These are phyloP conservation scores for Cryptococcus sp. DNA, from an alignment of 1,284 basidiomycete genomes.

Conservation along the genomic window DNA sequence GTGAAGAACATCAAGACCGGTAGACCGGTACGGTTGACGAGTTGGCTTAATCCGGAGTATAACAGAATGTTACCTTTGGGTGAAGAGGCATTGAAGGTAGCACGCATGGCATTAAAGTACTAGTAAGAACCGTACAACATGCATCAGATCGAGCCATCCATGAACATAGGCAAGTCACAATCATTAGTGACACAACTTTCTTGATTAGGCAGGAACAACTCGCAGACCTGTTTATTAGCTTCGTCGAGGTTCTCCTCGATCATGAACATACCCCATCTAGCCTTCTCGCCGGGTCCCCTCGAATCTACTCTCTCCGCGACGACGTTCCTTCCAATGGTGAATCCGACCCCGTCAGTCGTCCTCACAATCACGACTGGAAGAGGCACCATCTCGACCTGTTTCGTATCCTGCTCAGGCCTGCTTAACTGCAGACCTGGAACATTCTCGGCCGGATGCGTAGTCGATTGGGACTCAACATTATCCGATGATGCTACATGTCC, in stretches of 20 bases:
- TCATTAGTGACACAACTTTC: background rate
- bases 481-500: background rate
- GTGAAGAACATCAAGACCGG: conserved; percentile 41
- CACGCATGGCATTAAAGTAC: background rate
- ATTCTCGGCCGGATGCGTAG: background rate
- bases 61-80: conserved; percentile 15
- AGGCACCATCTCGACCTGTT: background rate
- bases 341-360: conserved; percentile 22
- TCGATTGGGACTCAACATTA: background rate
- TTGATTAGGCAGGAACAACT: background rate
- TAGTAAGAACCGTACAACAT: too few species aligned
- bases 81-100: conserved; percentile 8
- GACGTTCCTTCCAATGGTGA: conserved; percentile 22
- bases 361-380: conserved; percentile 22
- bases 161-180: background rate
- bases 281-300: background rate
- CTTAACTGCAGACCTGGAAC: background rate
- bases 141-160: too few species aligned
- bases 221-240: background rate
- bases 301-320: conserved; percentile 12
- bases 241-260: background rate
- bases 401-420: background rate
- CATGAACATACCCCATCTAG: background rate
- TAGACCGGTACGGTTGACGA: conserved; percentile 27
- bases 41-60: conserved; percentile 10